These are phyloP conservation scores for Dicorynia guianensis DNA, from an alignment of 306 rosid genomes.

Conservation along the genomic window DNA sequence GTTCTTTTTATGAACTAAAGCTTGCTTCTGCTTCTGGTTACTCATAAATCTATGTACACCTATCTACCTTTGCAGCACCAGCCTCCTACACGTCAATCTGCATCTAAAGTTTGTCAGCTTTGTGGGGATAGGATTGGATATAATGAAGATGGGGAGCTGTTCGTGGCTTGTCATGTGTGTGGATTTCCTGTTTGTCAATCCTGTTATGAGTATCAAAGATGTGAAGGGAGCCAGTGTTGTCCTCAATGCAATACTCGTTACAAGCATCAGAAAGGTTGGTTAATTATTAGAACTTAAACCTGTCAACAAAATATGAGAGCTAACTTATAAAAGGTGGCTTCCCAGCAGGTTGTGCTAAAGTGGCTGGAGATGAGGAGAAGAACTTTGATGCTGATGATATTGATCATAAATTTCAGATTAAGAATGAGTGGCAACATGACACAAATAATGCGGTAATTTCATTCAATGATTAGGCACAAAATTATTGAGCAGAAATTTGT, in stretches of 20 bases:
- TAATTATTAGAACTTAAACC: no score
- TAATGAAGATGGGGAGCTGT: constrained; percentile 72
- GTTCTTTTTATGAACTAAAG: no score
- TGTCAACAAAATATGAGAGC: neutral
- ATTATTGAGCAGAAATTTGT: no score
- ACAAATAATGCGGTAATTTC: constrained; percentile 54
- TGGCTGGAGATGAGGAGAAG: neutral
- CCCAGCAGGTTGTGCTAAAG: constrained; percentile 77
- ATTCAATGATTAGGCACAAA: no score
- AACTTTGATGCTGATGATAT: neutral
- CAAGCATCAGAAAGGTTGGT: constrained; percentile 80
- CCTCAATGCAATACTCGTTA: constrained; percentile 94
- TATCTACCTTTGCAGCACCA: constrained; percentile 47
- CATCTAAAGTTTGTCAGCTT: constrained; percentile 66
- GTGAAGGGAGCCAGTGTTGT: constrained; percentile 88
- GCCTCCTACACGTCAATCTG: constrained; percentile 49
- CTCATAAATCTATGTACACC: no score
- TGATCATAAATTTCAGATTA: neutral
- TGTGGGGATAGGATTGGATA: constrained; percentile 89
- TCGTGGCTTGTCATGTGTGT: constrained; percentile 86
- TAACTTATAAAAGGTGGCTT: constrained; percentile 1
- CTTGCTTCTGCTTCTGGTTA: no score
- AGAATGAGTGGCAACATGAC: neutral
- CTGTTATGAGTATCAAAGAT: constrained; percentile 90
- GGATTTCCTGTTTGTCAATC: constrained; percentile 89